These are phyloP conservation scores for Cyberlindnera mississippiensis DNA, from an alignment of 805 yeast genomes.

Conservation along the genomic window DNA sequence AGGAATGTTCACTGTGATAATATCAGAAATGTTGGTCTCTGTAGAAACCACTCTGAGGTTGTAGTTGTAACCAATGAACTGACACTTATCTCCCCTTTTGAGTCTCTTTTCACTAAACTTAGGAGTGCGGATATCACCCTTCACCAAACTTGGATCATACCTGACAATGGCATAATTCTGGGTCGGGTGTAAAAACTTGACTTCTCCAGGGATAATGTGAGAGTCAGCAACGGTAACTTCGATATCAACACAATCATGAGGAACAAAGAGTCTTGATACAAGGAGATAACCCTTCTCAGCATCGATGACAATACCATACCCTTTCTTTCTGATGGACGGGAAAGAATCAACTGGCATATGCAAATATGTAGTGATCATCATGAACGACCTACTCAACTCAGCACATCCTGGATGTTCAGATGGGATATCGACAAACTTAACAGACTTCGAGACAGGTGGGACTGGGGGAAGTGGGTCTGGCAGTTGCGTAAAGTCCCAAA, in stretches of 20 bases:
- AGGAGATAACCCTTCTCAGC: slow-evolving; percentile 75
- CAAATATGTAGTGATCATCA: slow-evolving; percentile 57
- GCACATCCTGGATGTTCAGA: slow-evolving; percentile 50
- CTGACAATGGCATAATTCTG: slow-evolving; percentile 80
- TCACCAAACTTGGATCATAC: slow-evolving; percentile 72
- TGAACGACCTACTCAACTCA: slow-evolving; percentile 61
- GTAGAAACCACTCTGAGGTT: slow-evolving; percentile 67
- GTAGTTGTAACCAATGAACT: slow-evolving; percentile 79
- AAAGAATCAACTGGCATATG: slow-evolving; percentile 77
- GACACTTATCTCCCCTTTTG: slow-evolving; percentile 68
- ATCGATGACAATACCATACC: slow-evolving; percentile 80
- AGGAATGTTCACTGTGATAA: slow-evolving; percentile 71
- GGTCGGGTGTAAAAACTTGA: slow-evolving; percentile 81
- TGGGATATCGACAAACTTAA: slow-evolving; percentile 68
- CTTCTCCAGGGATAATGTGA: slow-evolving; percentile 72
- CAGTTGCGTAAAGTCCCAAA: slow-evolving; percentile 51
- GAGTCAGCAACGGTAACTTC: slow-evolving; percentile 82
- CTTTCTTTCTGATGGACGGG: slow-evolving; percentile 55
- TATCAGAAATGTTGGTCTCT: slow-evolving; percentile 72
- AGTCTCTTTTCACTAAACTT: slow-evolving; percentile 51
- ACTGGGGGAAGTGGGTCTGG: slow-evolving; percentile 56
- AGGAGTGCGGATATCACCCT: slow-evolving; percentile 71
- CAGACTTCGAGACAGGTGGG: slow-evolving; percentile 51
- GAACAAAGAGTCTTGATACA: slow-evolving; percentile 73
- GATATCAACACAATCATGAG: slow-evolving; percentile 74